These are phyloP conservation scores for Boletus vermiculosoides DNA, from an alignment of 768 basidiomycete species.

Conservation along the genomic window DNA sequence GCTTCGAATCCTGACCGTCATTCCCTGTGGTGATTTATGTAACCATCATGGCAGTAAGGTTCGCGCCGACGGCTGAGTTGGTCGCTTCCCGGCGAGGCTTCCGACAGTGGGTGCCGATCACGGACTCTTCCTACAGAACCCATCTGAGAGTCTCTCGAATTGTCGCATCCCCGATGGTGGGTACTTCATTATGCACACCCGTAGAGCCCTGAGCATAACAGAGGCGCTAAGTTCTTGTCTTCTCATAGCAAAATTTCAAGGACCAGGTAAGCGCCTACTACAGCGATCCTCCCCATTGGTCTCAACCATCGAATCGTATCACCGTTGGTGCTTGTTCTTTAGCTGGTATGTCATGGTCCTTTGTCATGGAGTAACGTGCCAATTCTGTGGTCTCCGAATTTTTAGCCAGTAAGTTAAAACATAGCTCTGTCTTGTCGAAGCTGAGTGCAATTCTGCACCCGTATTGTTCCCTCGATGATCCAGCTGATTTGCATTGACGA, in stretches of 20 bases:
- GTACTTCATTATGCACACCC: background rate
- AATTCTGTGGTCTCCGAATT: background rate
- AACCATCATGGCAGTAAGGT: no score
- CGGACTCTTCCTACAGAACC: no score
- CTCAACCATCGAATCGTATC: background rate
- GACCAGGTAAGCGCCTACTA: background rate
- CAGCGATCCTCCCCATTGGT: background rate
- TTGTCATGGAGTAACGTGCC: background rate
- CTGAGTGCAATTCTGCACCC: background rate
- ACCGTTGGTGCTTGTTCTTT: background rate
- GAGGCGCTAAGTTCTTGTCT: background rate
- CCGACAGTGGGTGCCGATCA: no score
- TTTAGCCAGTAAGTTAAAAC: background rate
- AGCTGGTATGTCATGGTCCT: background rate
- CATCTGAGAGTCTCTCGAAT: no score
- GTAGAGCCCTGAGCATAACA: background rate
- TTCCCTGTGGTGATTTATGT: no score
- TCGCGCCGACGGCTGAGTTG: no score
- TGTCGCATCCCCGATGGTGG: background rate
- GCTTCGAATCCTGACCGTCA: no score
- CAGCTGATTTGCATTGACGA: background rate
- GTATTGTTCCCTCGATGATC: no score
- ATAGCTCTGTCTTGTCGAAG: background rate
- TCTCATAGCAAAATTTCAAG: background rate
- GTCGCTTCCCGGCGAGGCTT: no score